Percentiles rank a stretch among this genome's conserved stretches.
phyloP scores from a whole-genome alignment of 208 protist species.

The Herpetomonas tarakana region DNA sequence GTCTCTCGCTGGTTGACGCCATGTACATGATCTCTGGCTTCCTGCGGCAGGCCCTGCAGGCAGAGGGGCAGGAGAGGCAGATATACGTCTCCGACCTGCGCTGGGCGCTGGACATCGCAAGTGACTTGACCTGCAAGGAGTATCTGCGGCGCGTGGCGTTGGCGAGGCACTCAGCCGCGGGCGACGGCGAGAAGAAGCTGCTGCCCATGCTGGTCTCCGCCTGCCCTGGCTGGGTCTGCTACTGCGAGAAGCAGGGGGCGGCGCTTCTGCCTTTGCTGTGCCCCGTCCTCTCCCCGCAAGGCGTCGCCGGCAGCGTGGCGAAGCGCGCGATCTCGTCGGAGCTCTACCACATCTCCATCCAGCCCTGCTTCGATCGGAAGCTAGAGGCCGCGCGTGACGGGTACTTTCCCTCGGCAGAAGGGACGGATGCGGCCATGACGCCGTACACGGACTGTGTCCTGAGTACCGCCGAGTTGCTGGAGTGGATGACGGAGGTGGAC shows the following conservation, averaged over 20 bases:
- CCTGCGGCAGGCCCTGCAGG: constrained; percentile 33
- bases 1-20: constrained; percentile 25
- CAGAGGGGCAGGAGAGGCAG: neutral
- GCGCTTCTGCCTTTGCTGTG: constrained; percentile 93
- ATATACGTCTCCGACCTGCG: constrained; percentile 77
- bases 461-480: constrained; percentile 91
- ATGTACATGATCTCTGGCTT: constrained; percentile 70
- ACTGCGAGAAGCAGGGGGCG: constrained; percentile 96
- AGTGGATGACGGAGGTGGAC: constrained; percentile 77
- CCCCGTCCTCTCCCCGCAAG: constrained; percentile 94
- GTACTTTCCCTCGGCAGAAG: constrained; percentile 32
- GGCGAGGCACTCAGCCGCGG: neutral
- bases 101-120: constrained; percentile 72
- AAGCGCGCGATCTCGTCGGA: constrained; percentile 28
- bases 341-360: constrained; percentile 94
- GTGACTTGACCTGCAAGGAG: constrained; percentile 78
- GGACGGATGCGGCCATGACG: constrained; percentile 7
- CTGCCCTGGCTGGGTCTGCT: constrained; percentile 98
- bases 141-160: constrained; percentile 48
- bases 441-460: constrained; percentile 97
- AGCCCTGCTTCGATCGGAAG: constrained; percentile 99
- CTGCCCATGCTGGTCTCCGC: constrained; percentile 94
- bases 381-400: constrained; percentile 95
- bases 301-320: constrained; percentile 95
- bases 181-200: constrained; percentile 5